A percentile compares a stretch with the other conserved stretches of the same genome.
Evolutionary conservation across 73 alveolate genomes (phyloP).

Genomic region (Tetrahymena thermophila): DNA sequence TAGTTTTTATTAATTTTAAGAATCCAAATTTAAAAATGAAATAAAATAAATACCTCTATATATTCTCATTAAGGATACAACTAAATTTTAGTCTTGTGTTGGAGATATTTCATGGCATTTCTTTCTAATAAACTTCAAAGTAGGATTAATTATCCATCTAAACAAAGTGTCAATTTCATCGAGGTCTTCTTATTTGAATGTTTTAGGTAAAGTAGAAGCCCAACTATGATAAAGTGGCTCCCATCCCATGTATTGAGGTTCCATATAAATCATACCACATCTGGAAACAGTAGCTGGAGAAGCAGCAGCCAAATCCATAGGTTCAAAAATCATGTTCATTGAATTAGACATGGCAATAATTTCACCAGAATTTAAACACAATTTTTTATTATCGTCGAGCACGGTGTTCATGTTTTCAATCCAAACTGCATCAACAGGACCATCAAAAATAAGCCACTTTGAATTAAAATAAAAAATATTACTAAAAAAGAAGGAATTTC

Average conservation of each 20-base stretch:
- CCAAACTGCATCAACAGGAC: constrained; percentile 99
- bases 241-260: constrained; percentile 88
- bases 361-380: constrained; percentile 95
- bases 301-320: constrained; percentile 98
- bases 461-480: background rate
- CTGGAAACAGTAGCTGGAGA: constrained; percentile 99
- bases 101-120: constrained; percentile 68
- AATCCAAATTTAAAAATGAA: background rate
- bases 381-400: constrained; percentile 95
- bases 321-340: constrained; percentile 95
- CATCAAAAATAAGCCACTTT: constrained; percentile 97
- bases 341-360: constrained; percentile 80
- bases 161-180: constrained; percentile 67
- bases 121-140: background rate
- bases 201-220: constrained; percentile 79
- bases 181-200: constrained; percentile 64
- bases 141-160: constrained; percentile 78
- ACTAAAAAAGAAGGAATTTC: background rate
- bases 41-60: constrained; percentile 22
- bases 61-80: constrained; percentile 47
- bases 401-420: constrained; percentile 98
- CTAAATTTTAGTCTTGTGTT: constrained; percentile 60
- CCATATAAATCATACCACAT: constrained; percentile 98
- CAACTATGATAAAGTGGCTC: constrained; percentile 84
- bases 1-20: background rate